These are phyloP conservation scores for Rhododendron molle DNA, from an alignment of 148 eudicot species.

Conservation along the genomic window DNA sequence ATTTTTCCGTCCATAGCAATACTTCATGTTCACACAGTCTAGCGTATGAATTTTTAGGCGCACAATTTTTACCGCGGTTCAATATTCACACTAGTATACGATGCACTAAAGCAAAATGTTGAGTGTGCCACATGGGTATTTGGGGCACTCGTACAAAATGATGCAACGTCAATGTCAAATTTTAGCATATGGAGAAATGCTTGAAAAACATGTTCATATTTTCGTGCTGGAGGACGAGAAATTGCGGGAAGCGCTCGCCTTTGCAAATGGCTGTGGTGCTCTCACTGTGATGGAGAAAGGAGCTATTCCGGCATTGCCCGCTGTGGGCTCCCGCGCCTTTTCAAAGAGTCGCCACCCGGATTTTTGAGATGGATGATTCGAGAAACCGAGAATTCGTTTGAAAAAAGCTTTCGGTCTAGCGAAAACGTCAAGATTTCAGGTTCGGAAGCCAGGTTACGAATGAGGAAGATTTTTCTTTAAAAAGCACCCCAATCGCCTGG, in stretches of 20 bases:
- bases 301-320: constrained; percentile 77
- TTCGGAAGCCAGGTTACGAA: too few species aligned
- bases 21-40: neutral
- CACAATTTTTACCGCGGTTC: neutral
- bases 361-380: too few species aligned
- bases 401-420: too few species aligned
- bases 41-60: neutral
- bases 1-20: neutral
- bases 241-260: constrained; percentile 53
- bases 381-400: too few species aligned
- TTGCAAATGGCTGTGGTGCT: constrained; percentile 89
- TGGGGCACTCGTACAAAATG: neutral
- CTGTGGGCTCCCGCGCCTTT: too few species aligned
- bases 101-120: neutral
- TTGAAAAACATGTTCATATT: neutral
- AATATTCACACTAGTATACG: neutral
- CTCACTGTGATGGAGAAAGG: constrained; percentile 66
- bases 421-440: too few species aligned
- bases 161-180: neutral
- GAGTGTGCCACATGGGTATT: neutral
- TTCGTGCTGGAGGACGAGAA: constrained; percentile 51
- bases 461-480: too few species aligned
- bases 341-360: too few species aligned
- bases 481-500: too few species aligned
- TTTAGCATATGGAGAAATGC: neutral